Evolutionary conservation across 352 stramenopile species (phyloP).

Genomic region (Globisporangium rhizosaccharum): DNA sequence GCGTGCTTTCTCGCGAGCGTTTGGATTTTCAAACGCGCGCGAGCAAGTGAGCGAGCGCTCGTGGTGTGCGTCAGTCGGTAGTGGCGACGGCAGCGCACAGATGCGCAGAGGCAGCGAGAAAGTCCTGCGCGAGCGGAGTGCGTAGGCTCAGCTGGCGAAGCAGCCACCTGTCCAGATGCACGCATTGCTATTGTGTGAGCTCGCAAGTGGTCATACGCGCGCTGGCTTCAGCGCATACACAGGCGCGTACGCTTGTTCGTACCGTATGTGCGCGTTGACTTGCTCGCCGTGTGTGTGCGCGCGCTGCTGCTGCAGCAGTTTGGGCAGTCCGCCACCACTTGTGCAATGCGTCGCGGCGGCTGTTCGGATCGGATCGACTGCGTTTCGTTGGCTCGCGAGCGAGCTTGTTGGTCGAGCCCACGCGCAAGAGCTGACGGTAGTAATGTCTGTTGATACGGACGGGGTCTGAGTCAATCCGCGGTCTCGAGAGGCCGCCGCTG

Average conservation of each 20-base stretch:
- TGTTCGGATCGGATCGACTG: not conserved
- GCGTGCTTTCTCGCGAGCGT: not conserved
- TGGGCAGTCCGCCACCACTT: not conserved
- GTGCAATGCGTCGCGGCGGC: too few relatives aligned
- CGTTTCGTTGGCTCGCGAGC: too few relatives aligned
- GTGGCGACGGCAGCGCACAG: not conserved
- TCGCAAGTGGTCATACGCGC: too few relatives aligned
- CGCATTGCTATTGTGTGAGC: too few relatives aligned
- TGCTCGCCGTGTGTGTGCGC: not conserved
- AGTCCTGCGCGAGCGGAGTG: not conserved
- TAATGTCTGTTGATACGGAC: too few relatives aligned
- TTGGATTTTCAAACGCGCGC: slow-evolving; percentile 1
- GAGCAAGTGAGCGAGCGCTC: not conserved
- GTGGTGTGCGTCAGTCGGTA: not conserved
- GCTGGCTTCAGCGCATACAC: not conserved
- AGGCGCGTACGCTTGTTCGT: not conserved
- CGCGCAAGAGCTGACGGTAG: too few relatives aligned
- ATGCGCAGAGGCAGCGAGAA: not conserved
- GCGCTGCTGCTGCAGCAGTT: not conserved
- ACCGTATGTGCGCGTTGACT: not conserved
- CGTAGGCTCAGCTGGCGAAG: too few relatives aligned
- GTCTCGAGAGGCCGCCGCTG: too few relatives aligned
- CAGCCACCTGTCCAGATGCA: too few relatives aligned
- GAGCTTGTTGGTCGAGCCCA: too few relatives aligned
- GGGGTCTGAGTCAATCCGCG: too few relatives aligned